Base-by-base conservation (phyloP, 805 yeast species). In the Ogataea thermomethanolica region DNA sequence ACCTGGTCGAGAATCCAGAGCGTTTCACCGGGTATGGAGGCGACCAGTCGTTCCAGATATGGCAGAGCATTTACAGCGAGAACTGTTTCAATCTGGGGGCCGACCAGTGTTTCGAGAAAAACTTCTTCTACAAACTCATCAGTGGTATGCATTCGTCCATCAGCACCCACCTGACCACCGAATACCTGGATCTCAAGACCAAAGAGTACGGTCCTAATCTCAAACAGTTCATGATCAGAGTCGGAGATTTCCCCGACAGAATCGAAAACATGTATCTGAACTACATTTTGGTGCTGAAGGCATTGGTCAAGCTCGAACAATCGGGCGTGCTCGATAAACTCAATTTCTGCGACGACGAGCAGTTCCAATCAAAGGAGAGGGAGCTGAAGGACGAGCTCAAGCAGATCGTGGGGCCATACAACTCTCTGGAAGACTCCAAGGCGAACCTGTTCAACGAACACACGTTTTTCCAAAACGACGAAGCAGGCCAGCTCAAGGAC, bases 1-100 rank as follows among this genome's bases (percentile, higher is more conserved):
- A 90, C 55, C 72, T 93, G 41, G 70, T 82, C 14, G 86, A 84
- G 39, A 95, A 95, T 57, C 96, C 96, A 1, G 99, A 93, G 63
- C 72, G 98, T 55, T 93, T 86, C 66, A 95, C 99, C 0, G 99
- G 99, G 0, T 93, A 93, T 57, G 84, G 89, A 24, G 99, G 99
- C 23, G 79, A 81, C 36, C 96, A 93, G 55, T 87, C 96, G 15
- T 79, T 82, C 50, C 88, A 84, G 58, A 87, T 93, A 33, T 93
- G 99, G 99, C 71, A 78, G 29, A 87, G 95, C 49, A 89, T 93
- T 22, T 93, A 93, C 62, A 81, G 78, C 30, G 96, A 93, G 53
- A 90, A 90, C 67, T 89, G 96, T 60, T 90, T 90, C 65, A 53
- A 50, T 35, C 29, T 53, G 23, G 65, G 62, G 5, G 44, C 51